Evolutionary conservation across 345 rosid genomes (phyloP).

Genomic region (Eucalyptus paniculata): DNA sequence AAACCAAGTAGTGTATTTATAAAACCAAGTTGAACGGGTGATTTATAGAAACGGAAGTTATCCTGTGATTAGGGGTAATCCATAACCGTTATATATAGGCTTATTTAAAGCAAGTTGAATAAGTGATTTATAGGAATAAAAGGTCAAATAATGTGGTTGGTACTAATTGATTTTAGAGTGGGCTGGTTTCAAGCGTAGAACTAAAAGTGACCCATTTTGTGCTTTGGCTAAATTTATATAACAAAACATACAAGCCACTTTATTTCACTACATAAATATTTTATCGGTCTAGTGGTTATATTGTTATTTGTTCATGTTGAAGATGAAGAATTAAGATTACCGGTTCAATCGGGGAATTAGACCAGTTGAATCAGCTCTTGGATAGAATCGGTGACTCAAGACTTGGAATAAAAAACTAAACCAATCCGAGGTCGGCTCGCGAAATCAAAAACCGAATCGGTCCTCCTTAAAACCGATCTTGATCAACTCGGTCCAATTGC

Average conservation of each 20-base stretch:
- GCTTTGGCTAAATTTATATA: neutral
- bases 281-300: neutral
- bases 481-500: neutral
- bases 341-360: fast-evolving
- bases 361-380: neutral
- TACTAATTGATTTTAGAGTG: neutral
- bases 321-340: neutral
- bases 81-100: neutral
- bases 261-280: neutral
- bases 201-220: neutral
- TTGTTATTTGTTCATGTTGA: neutral
- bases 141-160: neutral
- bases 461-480: neutral
- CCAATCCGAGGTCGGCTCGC: fast-evolving
- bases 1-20: too few species aligned
- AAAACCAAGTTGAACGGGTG: neutral
- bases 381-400: neutral
- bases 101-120: neutral
- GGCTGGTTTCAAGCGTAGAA: neutral
- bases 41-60: neutral
- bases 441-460: neutral
- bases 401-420: neutral
- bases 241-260: neutral
- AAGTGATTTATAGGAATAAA: neutral
- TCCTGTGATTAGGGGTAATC: neutral